phyloP scores from a whole-genome alignment of 257 asterid species.

The Jacaranda copaia region DNA sequence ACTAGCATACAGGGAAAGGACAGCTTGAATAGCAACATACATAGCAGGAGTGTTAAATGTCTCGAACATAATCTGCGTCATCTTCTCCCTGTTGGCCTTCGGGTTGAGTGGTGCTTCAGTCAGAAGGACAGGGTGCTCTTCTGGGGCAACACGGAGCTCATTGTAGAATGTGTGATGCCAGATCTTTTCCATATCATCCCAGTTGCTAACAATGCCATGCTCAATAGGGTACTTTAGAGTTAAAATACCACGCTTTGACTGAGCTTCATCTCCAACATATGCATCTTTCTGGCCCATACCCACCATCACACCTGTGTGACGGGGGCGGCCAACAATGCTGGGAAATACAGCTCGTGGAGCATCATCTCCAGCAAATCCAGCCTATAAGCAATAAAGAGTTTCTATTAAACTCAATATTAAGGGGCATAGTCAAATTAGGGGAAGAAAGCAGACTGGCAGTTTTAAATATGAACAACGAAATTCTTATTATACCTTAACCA shows the following conservation, averaged over 20 bases:
- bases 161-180: conserved; percentile 97
- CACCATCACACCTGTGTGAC: conserved; percentile 97
- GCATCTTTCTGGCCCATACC: conserved; percentile 98
- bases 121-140: conserved; percentile 88
- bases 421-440: conserved; percentile 13
- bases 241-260: conserved; percentile 86
- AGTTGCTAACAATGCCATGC: conserved; percentile 91
- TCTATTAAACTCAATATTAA: conserved; percentile 14
- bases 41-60: conserved; percentile 95
- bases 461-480: conserved; percentile 5
- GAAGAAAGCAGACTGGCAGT: not conserved
- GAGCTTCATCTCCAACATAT: conserved; percentile 93
- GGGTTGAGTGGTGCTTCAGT: conserved; percentile 97
- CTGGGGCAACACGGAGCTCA: conserved; percentile 96
- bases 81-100: conserved; percentile 92
- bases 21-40: conserved; percentile 96
- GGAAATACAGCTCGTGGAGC: conserved; percentile 97
- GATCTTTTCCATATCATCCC: conserved; percentile 98
- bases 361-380: conserved; percentile 98
- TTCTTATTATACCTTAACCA: conserved; percentile 52
- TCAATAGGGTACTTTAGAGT: conserved; percentile 91
- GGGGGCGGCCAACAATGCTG: conserved; percentile 91
- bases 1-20: conserved; percentile 93
- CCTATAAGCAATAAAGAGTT: conserved; percentile 48
- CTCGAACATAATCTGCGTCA: conserved; percentile 96